Evolutionary conservation across 768 basidiomycete species (phyloP).

Genomic region (Polyporus arcularius): DNA sequence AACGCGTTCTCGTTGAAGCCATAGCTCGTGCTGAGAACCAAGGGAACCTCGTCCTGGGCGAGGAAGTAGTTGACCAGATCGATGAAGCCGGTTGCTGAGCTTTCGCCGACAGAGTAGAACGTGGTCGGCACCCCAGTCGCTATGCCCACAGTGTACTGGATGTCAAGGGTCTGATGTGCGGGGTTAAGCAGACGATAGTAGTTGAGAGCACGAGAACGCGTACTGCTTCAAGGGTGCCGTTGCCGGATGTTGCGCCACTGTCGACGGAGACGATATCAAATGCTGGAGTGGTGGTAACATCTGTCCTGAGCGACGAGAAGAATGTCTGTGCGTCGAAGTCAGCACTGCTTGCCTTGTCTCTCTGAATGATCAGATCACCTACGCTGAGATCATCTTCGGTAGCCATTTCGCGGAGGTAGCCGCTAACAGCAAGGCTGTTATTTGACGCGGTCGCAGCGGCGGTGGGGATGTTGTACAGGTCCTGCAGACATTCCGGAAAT

Average conservation of each 20-base stretch:
- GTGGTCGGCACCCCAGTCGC: constrained; percentile 34
- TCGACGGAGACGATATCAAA: constrained; percentile 2
- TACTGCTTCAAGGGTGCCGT: constrained; percentile 2
- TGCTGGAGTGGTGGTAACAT: constrained; percentile 1
- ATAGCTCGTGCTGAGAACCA: neutral
- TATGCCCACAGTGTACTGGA: constrained; percentile 38
- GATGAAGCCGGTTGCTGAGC: constrained; percentile 32
- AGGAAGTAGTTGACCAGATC: constrained; percentile 33
- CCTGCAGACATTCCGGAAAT: constrained; percentile 20
- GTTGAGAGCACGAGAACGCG: neutral
- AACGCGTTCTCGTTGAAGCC: neutral
- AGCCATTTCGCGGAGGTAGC: constrained; percentile 32
- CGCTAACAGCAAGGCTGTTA: constrained; percentile 33
- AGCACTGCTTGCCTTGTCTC: neutral
- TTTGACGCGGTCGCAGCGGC: constrained; percentile 26
- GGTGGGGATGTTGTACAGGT: constrained; percentile 16
- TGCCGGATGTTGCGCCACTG: neutral
- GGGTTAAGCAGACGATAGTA: neutral
- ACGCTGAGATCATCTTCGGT: constrained; percentile 31
- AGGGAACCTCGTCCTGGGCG: constrained; percentile 26
- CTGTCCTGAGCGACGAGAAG: neutral
- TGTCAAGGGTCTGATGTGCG: constrained; percentile 33
- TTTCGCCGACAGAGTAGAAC: constrained; percentile 36
- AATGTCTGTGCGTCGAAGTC: neutral
- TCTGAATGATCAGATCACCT: neutral